Conservation (phyloP, 2,329 filamentous ascomycete species). For the Plenodomus tracheiphilus region DNA sequence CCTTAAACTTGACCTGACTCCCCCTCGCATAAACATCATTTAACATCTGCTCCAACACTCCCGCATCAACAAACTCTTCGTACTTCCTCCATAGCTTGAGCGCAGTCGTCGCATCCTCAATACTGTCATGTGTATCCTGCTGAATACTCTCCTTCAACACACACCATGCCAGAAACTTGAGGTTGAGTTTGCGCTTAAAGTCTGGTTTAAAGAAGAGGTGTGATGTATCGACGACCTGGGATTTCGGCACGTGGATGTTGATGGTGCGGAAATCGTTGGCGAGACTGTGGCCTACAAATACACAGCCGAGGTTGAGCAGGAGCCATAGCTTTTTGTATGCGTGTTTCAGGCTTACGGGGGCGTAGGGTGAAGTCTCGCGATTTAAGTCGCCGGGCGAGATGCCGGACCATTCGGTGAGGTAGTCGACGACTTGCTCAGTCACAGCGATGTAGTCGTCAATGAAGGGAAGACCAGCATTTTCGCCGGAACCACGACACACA, state of each 20-base stretch:
- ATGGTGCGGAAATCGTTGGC: slow-evolving; percentile 97
- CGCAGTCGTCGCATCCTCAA: slow-evolving; percentile 92
- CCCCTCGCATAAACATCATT: slow-evolving; percentile 79
- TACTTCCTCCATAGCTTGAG: slow-evolving; percentile 89
- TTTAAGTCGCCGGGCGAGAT: slow-evolving; percentile 87
- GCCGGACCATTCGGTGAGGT: slow-evolving; percentile 91
- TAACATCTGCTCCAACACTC: slow-evolving; percentile 79
- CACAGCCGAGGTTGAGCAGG: slow-evolving; percentile 88
- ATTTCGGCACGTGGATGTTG: slow-evolving; percentile 91
- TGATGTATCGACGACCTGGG: slow-evolving; percentile 92
- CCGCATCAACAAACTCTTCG: slow-evolving; percentile 83
- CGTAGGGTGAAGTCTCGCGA: slow-evolving; percentile 74
- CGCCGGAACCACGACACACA: slow-evolving; percentile 78
- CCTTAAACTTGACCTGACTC: slow-evolving; percentile 54
- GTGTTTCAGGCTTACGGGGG: slow-evolving; percentile 82
- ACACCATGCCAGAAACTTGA: slow-evolving; percentile 86
- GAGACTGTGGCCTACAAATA: slow-evolving; percentile 91
- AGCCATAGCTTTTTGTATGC: slow-evolving; percentile 99
- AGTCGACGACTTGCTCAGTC: slow-evolving; percentile 89
- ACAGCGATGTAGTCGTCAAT: slow-evolving; percentile 98
- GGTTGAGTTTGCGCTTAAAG: slow-evolving; percentile 81
- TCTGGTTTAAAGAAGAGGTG: slow-evolving; percentile 84
- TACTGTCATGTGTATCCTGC: slow-evolving; percentile 87
- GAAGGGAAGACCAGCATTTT: slow-evolving; percentile 80
- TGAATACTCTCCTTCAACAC: slow-evolving; percentile 94